Conservation (phyloP, 345 rosid species). For the Hypericum perforatum region DNA sequence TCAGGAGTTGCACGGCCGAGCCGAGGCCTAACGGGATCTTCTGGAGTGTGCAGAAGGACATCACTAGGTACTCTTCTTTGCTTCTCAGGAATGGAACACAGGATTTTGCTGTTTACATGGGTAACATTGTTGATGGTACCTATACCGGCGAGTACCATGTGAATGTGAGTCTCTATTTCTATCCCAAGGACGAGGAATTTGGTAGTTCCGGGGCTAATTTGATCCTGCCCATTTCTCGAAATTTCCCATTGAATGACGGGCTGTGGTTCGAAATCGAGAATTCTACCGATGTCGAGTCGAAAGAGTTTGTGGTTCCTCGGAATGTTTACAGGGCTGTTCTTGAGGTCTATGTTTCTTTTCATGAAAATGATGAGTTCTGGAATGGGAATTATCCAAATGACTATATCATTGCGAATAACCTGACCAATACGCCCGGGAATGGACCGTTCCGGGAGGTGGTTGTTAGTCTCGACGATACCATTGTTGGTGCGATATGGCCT, state of each 20-base stretch:
- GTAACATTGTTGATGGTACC: not conserved
- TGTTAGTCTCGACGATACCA: conserved; percentile 12
- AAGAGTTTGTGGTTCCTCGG: conserved; percentile 10
- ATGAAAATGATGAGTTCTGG: conserved; percentile 19
- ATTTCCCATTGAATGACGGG: not conserved
- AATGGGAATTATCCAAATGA: conserved; percentile 2
- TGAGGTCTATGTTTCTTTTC: conserved; percentile 19
- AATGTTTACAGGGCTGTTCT: conserved; percentile 13
- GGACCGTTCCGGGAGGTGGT: conserved; percentile 19
- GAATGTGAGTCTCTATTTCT: conserved; percentile 10
- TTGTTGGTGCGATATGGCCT: conserved; percentile 11
- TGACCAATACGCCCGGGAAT: not conserved
- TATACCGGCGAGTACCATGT: conserved; percentile 8
- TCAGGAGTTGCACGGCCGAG: conserved; percentile 14
- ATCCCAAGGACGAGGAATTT: not conserved
- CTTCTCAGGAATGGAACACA: conserved; percentile 4
- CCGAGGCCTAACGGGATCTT: not conserved
- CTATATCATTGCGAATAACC: not conserved
- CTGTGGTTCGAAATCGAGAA: conserved; percentile 14
- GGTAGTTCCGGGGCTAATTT: conserved; percentile 8
- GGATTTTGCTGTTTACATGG: not conserved
- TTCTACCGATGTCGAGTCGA: not conserved
- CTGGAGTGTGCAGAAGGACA: conserved; percentile 21
- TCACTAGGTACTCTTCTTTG: conserved; percentile 17
- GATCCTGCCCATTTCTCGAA: conserved; percentile 12